Percentiles rank a stretch among this genome's conserved stretches.
Conservation (phyloP, 2,329 filamentous ascomycete species). For the Lasiodiplodia gonubiensis region DNA sequence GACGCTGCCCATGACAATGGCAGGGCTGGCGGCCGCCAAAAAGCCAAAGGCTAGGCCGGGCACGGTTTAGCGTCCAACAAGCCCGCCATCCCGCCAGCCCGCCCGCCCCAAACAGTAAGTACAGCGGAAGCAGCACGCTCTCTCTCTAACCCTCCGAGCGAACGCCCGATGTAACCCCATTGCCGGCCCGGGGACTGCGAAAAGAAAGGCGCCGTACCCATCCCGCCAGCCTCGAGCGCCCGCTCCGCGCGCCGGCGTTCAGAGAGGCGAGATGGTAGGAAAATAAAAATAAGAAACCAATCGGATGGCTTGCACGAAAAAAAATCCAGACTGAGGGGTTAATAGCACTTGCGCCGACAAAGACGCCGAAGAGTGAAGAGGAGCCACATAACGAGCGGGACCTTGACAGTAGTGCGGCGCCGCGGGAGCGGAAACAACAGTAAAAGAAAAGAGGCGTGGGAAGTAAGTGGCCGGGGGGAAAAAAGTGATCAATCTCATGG, state of each 20-base stretch:
- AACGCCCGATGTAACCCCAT: constrained; percentile 24
- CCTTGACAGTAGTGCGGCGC: constrained; percentile 4
- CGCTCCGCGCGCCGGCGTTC: constrained; percentile 21
- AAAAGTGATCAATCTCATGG: constrained; percentile 26
- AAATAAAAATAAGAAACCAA: neutral
- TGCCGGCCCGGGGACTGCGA: neutral
- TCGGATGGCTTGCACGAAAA: neutral
- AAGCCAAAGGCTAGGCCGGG: neutral
- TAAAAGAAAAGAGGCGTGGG: neutral
- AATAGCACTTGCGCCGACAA: constrained; percentile 3
- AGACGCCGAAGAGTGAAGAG: neutral
- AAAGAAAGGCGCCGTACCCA: neutral
- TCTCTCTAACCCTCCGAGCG: neutral
- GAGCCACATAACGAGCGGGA: neutral
- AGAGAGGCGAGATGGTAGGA: constrained; percentile 1
- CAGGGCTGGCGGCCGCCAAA: neutral
- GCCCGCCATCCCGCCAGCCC: neutral
- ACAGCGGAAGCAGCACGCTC: neutral
- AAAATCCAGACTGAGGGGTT: neutral
- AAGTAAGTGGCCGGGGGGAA: neutral
- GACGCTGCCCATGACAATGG: neutral
- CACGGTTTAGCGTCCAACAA: neutral
- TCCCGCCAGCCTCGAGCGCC: constrained; percentile 1
- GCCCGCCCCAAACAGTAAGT: neutral
- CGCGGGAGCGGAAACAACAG: neutral